phyloP scores from a whole-genome alignment of 495 filamentous ascomycete species.

The Tuber brumale region DNA sequence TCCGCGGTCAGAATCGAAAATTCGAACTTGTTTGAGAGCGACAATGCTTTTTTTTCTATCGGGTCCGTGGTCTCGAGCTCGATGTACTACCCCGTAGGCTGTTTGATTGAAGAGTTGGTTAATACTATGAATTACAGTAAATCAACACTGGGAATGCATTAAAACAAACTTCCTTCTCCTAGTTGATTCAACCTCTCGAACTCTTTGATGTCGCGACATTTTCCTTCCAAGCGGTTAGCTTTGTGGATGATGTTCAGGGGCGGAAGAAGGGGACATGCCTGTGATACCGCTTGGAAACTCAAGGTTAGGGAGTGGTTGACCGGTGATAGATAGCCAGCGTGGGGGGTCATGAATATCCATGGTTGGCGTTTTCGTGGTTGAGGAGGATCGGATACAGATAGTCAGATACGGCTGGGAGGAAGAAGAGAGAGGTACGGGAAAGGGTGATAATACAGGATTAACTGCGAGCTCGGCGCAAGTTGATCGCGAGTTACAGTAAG shows the following conservation, averaged over 20 bases:
- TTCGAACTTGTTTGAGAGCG: constrained; percentile 47
- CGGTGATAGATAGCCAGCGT: constrained; percentile 45
- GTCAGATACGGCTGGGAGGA: background rate
- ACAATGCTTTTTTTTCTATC: constrained; percentile 40
- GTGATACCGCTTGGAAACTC: constrained; percentile 37
- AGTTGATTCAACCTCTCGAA: constrained; percentile 47
- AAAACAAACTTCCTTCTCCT: constrained; percentile 46
- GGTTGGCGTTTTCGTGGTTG: background rate
- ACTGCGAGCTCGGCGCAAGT: background rate
- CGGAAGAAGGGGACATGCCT: constrained; percentile 30
- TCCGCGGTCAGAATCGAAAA: constrained; percentile 45
- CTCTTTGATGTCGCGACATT: constrained; percentile 43
- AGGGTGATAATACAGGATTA: background rate
- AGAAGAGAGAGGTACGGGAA: background rate
- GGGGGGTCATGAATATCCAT: constrained; percentile 12
- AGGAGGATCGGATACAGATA: background rate
- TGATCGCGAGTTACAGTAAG: background rate
- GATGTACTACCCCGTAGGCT: constrained; percentile 49
- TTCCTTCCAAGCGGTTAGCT: constrained; percentile 37
- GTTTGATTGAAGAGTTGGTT: constrained; percentile 7
- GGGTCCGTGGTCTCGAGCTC: constrained; percentile 43
- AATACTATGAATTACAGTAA: background rate
- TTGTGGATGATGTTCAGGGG: constrained; percentile 3
- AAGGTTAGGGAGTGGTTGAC: constrained; percentile 41
- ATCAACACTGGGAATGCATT: background rate